Percentiles rank a stretch among this genome's conserved stretches.
phyloP scores from a whole-genome alignment of 2,329 filamentous ascomycete genomes.

The Sarocladiaceae sp. region DNA sequence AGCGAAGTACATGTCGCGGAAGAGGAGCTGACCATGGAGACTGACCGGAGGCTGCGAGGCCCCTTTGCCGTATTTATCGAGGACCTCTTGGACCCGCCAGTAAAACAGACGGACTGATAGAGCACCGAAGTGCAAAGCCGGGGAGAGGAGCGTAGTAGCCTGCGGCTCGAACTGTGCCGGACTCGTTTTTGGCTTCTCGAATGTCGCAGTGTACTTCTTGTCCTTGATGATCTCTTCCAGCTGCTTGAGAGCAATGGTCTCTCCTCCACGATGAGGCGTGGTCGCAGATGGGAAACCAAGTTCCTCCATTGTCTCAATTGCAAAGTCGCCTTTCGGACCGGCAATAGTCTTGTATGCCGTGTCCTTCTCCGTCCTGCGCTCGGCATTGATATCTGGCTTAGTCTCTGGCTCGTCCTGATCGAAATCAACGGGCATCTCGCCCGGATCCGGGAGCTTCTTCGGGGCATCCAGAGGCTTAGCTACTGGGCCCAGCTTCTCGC shows the following conservation, averaged over 20 bases:
- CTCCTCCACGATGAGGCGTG: conserved; percentile 64
- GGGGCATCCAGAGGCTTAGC: conserved; percentile 56
- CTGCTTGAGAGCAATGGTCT: conserved; percentile 53
- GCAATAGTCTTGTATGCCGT: conserved; percentile 54
- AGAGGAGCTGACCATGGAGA: conserved; percentile 65
- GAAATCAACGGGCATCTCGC: conserved; percentile 53
- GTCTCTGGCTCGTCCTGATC: conserved; percentile 46
- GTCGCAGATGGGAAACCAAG: conserved; percentile 61
- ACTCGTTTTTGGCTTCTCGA: conserved; percentile 69
- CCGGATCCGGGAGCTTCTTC: conserved; percentile 54
- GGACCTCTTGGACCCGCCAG: conserved; percentile 60
- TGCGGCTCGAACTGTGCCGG: conserved; percentile 68
- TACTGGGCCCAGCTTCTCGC: conserved; percentile 55
- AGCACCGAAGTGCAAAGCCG: conserved; percentile 68
- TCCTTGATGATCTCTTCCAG: conserved; percentile 55
- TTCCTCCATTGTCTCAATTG: conserved; percentile 64
- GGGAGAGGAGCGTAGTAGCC: conserved; percentile 66
- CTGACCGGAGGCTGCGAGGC: conserved; percentile 61
- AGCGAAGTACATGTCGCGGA: conserved; percentile 79
- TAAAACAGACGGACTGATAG: conserved; percentile 67
- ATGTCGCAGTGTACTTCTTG: conserved; percentile 62
- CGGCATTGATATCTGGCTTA: conserved; percentile 54
- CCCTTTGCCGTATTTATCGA: conserved; percentile 48
- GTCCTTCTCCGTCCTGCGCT: conserved; percentile 46
- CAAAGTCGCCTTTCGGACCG: conserved; percentile 63